A percentile compares a stretch with the other conserved stretches of the same genome.
Conservation (phyloP, 768 basidiomycete genomes). For the Candolleomyces efflorescens region DNA sequence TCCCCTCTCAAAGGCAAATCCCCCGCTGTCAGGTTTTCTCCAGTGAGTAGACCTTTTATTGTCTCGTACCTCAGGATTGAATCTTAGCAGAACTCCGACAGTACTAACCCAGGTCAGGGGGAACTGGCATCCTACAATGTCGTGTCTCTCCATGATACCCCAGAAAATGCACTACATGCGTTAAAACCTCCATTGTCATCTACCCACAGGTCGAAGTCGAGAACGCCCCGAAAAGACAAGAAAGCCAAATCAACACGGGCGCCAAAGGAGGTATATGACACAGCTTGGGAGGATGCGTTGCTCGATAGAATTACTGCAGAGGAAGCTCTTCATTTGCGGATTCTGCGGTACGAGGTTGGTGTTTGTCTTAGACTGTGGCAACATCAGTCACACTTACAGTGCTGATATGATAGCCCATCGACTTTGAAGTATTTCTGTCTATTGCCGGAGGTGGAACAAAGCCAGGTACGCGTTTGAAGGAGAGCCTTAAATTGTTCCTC, state of each 20-base stretch:
- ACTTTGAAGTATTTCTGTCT: conserved; percentile 48
- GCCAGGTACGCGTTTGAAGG: conserved; percentile 28
- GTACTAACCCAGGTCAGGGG: neutral
- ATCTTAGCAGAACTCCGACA: neutral
- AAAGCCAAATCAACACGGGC: neutral
- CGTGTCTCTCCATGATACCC: neutral
- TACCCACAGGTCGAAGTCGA: neutral
- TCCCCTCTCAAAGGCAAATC: neutral
- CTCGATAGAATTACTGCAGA: conserved; percentile 40
- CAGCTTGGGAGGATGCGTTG: conserved; percentile 37
- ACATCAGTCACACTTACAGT: neutral
- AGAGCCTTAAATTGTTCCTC: conserved; percentile 44
- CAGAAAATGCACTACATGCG: neutral
- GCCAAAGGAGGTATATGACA: conserved; percentile 18
- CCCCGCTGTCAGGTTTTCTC: neutral
- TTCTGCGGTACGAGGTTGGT: conserved; percentile 64
- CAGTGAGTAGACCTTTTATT: neutral
- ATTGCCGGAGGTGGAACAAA: conserved; percentile 28
- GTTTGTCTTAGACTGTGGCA: neutral
- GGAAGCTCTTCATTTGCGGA: conserved; percentile 44
- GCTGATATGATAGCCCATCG: too few species aligned
- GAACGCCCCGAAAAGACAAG: neutral
- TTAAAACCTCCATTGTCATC: neutral
- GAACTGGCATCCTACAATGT: neutral
- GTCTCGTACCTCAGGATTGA: neutral